Conservation (phyloP, 2,329 filamentous ascomycete species). For the Rasamsonia emersonii region DNA sequence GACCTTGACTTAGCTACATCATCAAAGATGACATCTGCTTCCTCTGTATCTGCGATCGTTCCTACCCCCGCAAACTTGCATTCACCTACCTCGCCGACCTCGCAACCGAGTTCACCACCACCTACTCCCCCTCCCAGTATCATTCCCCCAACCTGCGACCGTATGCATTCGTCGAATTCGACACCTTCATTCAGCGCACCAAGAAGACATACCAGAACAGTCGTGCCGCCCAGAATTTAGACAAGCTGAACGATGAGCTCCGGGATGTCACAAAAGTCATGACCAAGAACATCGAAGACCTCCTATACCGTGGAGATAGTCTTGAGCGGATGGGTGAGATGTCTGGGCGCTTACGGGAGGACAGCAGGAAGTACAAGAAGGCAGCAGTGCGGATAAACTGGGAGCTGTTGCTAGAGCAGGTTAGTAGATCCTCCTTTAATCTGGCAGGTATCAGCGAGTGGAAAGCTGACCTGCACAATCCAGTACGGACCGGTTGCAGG, state of each 20-base stretch:
- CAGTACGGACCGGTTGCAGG: slow-evolving; percentile 82
- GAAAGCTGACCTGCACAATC: slow-evolving; percentile 12
- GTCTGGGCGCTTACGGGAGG: slow-evolving; percentile 75
- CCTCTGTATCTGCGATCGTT: slow-evolving; percentile 84
- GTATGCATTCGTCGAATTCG: slow-evolving; percentile 96
- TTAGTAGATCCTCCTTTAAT: slow-evolving; percentile 22
- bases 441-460: not conserved
- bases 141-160: slow-evolving; percentile 68
- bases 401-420: slow-evolving; percentile 89
- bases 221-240: slow-evolving; percentile 82
- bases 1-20: slow-evolving; percentile 56
- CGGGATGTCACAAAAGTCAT: slow-evolving; percentile 98
- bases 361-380: slow-evolving; percentile 86
- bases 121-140: slow-evolving; percentile 67
- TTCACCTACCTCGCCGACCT: slow-evolving; percentile 97
- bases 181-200: slow-evolving; percentile 89
- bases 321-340: slow-evolving; percentile 97
- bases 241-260: slow-evolving; percentile 92
- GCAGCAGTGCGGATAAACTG: slow-evolving; percentile 96
- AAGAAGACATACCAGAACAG: slow-evolving; percentile 91
- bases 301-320: slow-evolving; percentile 88
- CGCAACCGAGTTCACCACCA: slow-evolving; percentile 78
- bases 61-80: slow-evolving; percentile 94
- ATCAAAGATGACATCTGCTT: slow-evolving; percentile 79
- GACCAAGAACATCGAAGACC: slow-evolving; percentile 99